A percentile compares a stretch with the other conserved stretches of the same genome.
phyloP scores from a whole-genome alignment of 2,329 filamentous ascomycete species.

The Monosporascus sp. region DNA sequence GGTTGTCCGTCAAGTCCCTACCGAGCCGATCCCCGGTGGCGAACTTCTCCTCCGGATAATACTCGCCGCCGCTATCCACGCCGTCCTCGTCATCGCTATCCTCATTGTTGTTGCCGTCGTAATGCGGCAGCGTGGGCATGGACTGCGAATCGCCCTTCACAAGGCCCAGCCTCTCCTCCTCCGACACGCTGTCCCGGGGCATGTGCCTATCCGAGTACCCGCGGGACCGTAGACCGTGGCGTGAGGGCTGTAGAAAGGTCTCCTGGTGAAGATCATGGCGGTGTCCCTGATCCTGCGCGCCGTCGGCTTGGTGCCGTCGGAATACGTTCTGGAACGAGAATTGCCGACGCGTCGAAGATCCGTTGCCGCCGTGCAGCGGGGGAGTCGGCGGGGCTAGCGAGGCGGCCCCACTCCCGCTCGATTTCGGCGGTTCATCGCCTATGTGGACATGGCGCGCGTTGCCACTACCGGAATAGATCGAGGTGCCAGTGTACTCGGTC shows the following conservation, averaged over 20 bases:
- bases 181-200: constrained; percentile 52
- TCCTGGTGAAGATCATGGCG: constrained; percentile 12
- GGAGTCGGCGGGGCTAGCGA: constrained; percentile 53
- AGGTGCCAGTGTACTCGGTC: constrained; percentile 46
- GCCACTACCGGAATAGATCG: constrained; percentile 35
- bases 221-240: constrained; percentile 26
- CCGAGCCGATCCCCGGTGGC: constrained; percentile 28
- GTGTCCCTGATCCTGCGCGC: constrained; percentile 21
- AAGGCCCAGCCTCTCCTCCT: constrained; percentile 77
- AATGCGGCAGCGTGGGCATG: constrained; percentile 29
- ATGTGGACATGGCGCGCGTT: constrained; percentile 44
- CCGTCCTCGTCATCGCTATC: constrained; percentile 27
- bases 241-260: too few species aligned
- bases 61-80: constrained; percentile 22
- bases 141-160: constrained; percentile 63
- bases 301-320: constrained; percentile 42
- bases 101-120: constrained; percentile 30
- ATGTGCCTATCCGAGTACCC: constrained; percentile 36
- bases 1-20: constrained; percentile 34
- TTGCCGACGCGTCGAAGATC: constrained; percentile 59
- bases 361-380: constrained; percentile 43
- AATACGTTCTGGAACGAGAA: constrained; percentile 94
- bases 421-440: constrained; percentile 30
- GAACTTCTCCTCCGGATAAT: constrained; percentile 25
- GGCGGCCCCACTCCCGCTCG: constrained; percentile 32